Base-by-base conservation (phyloP, 441 rosid genomes). In the Pelargonium cotyledonis region DNA sequence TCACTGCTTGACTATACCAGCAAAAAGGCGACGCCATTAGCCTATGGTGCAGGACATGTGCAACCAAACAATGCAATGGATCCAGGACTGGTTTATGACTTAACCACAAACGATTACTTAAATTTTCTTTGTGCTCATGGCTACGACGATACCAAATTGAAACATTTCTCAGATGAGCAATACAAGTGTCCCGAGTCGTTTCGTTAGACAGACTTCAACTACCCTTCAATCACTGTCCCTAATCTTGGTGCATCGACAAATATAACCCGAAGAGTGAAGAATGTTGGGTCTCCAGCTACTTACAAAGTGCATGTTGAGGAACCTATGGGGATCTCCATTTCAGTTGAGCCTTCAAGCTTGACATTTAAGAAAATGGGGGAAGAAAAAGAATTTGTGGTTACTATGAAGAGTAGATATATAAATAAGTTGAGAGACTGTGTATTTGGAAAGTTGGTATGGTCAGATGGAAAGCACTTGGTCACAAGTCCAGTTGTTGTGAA, bases 21-120 rank as follows among this genome's bases (percentile, higher is more conserved):
- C 8, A 31, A 49, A 16, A 38, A 6, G 1, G 88, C 95, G 64
- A 83, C 76, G 8, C 85, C 91, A 15, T 85, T 87, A 61, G 69
- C 75, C 43, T 85, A 84, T 18, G 96, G 94, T 2, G 79, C 92
- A n/a, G 90, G 97, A 26, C 94, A 86, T 19, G 81, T 85, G 60
- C 69, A 66, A 21, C 94, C 94, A 2, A 82, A 80, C 67, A 66
- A 23, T 5, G 90, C 92, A 9, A 69, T 70, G 2, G 76, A 86
- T 60, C 97, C 94, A 0, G 92, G 94, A 0, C 87, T 91, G 1
- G 78, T 86, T 53, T 89, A 91, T 61, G 94, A 88, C 68, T 57
- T 84, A 18, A 71, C 47, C 0, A 18, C 40, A 0, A 69, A 73
- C 3, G 85, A 86, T 66, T 84, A 83, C 84, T 62, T 83, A 15